Conservation (phyloP, 805 yeast genomes). For the Allodekkera sacchari region DNA sequence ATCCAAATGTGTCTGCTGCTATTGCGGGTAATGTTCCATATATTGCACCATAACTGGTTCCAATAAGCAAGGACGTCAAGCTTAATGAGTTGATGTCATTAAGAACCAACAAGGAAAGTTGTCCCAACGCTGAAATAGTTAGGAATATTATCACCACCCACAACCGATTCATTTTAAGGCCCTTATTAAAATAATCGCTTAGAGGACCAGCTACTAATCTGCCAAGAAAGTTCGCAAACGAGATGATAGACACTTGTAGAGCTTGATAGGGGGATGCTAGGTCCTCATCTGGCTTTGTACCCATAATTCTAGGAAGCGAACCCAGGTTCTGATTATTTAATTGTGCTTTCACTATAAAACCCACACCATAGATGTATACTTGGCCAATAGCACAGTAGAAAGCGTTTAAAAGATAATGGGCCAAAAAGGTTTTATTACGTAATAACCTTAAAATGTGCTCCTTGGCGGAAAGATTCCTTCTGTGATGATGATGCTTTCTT, state of each 20-base stretch:
- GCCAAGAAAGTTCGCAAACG: constrained; percentile 59
- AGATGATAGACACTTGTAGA: constrained; percentile 58
- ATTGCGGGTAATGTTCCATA: constrained; percentile 74
- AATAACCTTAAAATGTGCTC: constrained; percentile 20
- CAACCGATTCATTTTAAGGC: constrained; percentile 45
- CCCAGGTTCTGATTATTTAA: constrained; percentile 18
- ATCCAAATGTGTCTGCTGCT: constrained; percentile 65
- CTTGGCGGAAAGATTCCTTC: constrained; percentile 10
- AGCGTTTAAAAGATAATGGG: constrained; percentile 49
- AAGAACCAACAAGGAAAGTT: constrained; percentile 25
- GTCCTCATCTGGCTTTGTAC: constrained; percentile 15
- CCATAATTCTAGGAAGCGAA: constrained; percentile 7
- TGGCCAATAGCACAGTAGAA: constrained; percentile 59
- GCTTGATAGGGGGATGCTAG: constrained; percentile 51
- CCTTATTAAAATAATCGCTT: constrained; percentile 51
- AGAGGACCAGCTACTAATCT: constrained; percentile 56
- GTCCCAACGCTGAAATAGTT: constrained; percentile 28
- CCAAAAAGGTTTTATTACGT: constrained; percentile 31
- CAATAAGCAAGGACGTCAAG: constrained; percentile 46
- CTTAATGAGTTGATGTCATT: constrained; percentile 37
- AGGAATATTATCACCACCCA: constrained; percentile 52
- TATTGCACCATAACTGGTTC: constrained; percentile 59
- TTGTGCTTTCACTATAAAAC: constrained; percentile 55
- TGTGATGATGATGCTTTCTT: constrained; percentile 6
- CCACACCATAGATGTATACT: constrained; percentile 64